A percentile compares a stretch with the other conserved stretches of the same genome.
phyloP scores from a whole-genome alignment of 768 basidiomycete species.

The Rhizopogon vinicolor region DNA sequence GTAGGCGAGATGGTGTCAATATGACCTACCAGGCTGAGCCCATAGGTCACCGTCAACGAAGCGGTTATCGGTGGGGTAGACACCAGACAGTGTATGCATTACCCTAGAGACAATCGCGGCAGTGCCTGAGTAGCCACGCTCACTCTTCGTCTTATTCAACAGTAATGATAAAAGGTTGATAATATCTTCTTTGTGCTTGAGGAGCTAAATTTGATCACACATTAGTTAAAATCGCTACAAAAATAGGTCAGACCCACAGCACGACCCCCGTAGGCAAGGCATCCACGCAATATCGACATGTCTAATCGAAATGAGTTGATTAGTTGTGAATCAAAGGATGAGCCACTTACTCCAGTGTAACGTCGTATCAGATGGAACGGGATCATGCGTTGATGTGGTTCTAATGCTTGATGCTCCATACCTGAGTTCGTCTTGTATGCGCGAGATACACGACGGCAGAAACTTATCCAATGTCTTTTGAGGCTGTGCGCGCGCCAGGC shows the following conservation, averaged over 20 bases:
- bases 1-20: slow-evolving; percentile 6
- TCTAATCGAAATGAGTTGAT: slow-evolving; percentile 36
- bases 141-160: slow-evolving; percentile 77
- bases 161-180: slow-evolving; percentile 60
- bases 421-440: slow-evolving; percentile 82
- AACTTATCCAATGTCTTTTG: slow-evolving; percentile 76
- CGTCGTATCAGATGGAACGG: slow-evolving; percentile 80
- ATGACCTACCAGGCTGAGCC: slow-evolving; percentile 60
- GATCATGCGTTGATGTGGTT: slow-evolving; percentile 70
- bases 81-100: slow-evolving; percentile 66
- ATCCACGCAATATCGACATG: slow-evolving; percentile 77
- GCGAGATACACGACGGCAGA: slow-evolving; percentile 66
- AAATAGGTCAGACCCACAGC: slow-evolving; percentile 37
- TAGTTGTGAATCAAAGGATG: neutral
- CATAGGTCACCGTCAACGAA: slow-evolving; percentile 84
- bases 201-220: slow-evolving; percentile 39
- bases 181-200: slow-evolving; percentile 65
- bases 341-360: slow-evolving; percentile 81
- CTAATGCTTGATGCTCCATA: slow-evolving; percentile 86
- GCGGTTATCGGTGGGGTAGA: slow-evolving; percentile 73
- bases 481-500: slow-evolving; percentile 76
- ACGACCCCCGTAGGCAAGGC: slow-evolving; percentile 69
- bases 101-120: slow-evolving; percentile 75
- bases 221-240: neutral
- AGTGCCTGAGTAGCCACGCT: slow-evolving; percentile 81